Percentiles rank a stretch among this genome's conserved stretches.
phyloP scores from a whole-genome alignment of 1,139 yeast species.

The Yarrowia galli region DNA sequence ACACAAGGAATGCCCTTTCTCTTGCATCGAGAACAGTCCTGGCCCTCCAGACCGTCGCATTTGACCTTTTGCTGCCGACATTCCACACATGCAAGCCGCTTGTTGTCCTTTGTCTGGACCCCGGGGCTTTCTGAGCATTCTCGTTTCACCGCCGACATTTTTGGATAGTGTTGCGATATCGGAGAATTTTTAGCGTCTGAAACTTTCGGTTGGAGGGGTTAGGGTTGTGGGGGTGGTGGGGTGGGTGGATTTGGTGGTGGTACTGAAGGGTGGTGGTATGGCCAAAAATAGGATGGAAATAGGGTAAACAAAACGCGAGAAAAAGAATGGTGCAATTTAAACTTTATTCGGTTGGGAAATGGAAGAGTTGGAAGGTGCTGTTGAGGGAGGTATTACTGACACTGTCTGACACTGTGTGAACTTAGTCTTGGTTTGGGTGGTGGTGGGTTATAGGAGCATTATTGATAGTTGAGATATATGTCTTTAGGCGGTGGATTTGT shows the following conservation, averaged over 20 bases:
- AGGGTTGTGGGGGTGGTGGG: conserved; percentile 17
- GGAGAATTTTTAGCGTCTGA: conserved; percentile 36
- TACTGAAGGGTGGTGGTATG: not conserved
- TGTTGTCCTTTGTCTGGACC: conserved; percentile 51
- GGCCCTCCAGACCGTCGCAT: conserved; percentile 81
- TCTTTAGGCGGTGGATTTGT: not conserved
- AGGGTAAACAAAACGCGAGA: not conserved
- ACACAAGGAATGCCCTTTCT: conserved; percentile 75
- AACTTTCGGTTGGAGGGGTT: not conserved
- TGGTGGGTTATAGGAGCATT: not conserved
- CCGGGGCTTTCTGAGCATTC: conserved; percentile 40
- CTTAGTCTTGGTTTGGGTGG: not conserved
- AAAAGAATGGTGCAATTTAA: not conserved
- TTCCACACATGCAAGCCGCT: conserved; percentile 89
- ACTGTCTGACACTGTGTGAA: not conserved
- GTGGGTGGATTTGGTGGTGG: too few species aligned
- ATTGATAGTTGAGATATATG: too few species aligned
- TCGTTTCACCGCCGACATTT: conserved; percentile 40
- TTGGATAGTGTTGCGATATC: conserved; percentile 13
- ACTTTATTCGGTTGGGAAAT: not conserved
- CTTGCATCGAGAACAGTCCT: conserved; percentile 82
- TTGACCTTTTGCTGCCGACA: conserved; percentile 90
- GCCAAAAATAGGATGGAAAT: too few species aligned
- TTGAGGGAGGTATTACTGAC: not conserved
- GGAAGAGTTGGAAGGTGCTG: not conserved